A percentile compares a stretch with the other conserved stretches of the same genome.
phyloP scores from a whole-genome alignment of 1,139 yeast genomes.

The Geotrichum carabidarum region DNA sequence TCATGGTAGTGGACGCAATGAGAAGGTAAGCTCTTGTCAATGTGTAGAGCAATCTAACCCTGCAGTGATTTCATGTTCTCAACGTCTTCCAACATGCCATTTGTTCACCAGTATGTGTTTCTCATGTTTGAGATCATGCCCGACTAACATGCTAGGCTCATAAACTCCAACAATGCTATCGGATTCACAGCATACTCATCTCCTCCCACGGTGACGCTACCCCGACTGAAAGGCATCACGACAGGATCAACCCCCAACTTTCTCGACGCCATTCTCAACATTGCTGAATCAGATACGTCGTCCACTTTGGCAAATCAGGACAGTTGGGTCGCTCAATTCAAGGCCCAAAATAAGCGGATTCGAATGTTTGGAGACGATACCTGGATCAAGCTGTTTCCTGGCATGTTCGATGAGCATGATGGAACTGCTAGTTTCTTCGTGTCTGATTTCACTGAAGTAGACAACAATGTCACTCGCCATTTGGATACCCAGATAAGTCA shows the following conservation, averaged over 20 bases:
- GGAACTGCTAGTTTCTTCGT: constrained; percentile 95
- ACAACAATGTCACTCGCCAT: constrained; percentile 87
- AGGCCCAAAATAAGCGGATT: constrained; percentile 43
- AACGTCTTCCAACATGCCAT: constrained; percentile 55
- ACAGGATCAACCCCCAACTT: constrained; percentile 95
- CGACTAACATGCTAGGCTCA: constrained; percentile 32
- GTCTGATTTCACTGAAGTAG: constrained; percentile 90
- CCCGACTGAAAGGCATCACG: constrained; percentile 86
- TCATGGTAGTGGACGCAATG: constrained; percentile 91
- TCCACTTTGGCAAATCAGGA: constrained; percentile 74
- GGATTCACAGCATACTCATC: constrained; percentile 89
- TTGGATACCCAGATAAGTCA: constrained; percentile 50
- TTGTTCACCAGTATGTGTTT: constrained; percentile 48
- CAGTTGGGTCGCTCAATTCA: constrained; percentile 77
- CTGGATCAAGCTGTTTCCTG: constrained; percentile 85
- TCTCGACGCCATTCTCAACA: constrained; percentile 87
- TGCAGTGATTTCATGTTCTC: constrained; percentile 72
- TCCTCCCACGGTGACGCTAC: constrained; percentile 96
- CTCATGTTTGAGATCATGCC: background rate
- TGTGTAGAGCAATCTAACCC: background rate
- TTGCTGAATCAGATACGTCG: constrained; percentile 84
- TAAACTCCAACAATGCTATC: constrained; percentile 64
- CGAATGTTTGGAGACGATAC: constrained; percentile 97
- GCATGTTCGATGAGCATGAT: constrained; percentile 57
- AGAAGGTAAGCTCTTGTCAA: constrained; percentile 35